Evolutionary conservation across 495 filamentous ascomycete genomes (phyloP).

Genomic region (Podospora pseudopauciseta): DNA sequence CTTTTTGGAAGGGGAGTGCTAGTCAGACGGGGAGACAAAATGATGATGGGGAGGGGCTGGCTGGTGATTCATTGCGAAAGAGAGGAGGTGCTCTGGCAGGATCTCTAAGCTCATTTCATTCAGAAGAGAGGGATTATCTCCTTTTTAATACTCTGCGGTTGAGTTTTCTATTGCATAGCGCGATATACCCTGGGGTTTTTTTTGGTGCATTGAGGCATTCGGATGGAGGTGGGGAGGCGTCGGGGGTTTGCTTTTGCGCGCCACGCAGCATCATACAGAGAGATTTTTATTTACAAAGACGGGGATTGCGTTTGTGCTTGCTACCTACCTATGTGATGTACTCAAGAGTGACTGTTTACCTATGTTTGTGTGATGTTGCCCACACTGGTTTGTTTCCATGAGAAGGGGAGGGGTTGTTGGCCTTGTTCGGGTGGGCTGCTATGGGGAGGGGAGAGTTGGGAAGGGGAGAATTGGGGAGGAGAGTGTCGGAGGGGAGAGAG

Average conservation of each 20-base stretch:
- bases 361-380: too few species aligned
- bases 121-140: not conserved
- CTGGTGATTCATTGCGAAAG: not conserved
- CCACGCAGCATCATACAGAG: too few species aligned
- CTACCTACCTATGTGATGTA: too few species aligned
- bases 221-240: too few species aligned
- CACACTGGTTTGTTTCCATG: too few species aligned
- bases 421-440: too few species aligned
- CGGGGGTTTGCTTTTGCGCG: too few species aligned
- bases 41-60: not conserved
- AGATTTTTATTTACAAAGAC: too few species aligned
- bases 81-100: not conserved
- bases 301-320: too few species aligned
- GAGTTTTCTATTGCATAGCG: not conserved
- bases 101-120: not conserved
- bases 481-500: not conserved
- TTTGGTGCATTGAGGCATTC: too few species aligned
- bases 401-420: too few species aligned
- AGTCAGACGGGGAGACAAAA: not conserved
- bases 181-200: not conserved
- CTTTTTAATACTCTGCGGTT: not conserved
- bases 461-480: not conserved
- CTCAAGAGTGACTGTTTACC: too few species aligned
- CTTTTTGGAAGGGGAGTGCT: not conserved
- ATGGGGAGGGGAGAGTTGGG: not conserved